A percentile compares a stretch with the other conserved stretches of the same genome.
Evolutionary conservation across 2,329 filamentous ascomycete species (phyloP).

Genomic region (Macrophomina tecta): DNA sequence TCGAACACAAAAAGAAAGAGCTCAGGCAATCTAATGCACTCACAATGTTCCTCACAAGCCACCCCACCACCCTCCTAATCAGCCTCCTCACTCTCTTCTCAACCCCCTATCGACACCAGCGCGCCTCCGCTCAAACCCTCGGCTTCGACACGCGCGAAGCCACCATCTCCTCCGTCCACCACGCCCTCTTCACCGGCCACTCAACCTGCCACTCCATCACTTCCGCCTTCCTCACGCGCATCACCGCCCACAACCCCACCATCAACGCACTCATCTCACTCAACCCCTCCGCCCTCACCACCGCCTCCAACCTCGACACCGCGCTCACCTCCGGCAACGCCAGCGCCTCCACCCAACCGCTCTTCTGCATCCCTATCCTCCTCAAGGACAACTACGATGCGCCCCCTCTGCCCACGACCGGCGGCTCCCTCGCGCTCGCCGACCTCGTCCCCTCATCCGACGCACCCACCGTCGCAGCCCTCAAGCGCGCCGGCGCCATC

Average conservation of each 20-base stretch:
- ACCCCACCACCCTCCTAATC: not conserved
- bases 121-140: slow-evolving; percentile 35
- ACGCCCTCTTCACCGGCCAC: slow-evolving; percentile 59
- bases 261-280: slow-evolving; percentile 65
- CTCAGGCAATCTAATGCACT: not conserved
- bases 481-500: slow-evolving; percentile 59
- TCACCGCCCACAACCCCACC: slow-evolving; percentile 61
- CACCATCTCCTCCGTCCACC: slow-evolving; percentile 63
- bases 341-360: slow-evolving; percentile 45
- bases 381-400: slow-evolving; percentile 71
- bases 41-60: not conserved
- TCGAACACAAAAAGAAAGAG: not conserved
- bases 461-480: slow-evolving; percentile 56
- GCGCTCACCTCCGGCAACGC: slow-evolving; percentile 55
- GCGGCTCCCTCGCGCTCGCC: slow-evolving; percentile 58
- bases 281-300: slow-evolving; percentile 55
- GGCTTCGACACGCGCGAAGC: slow-evolving; percentile 63
- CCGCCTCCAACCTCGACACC: slow-evolving; percentile 59
- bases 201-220: slow-evolving; percentile 63
- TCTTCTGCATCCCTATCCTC: slow-evolving; percentile 68
- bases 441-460: slow-evolving; percentile 56
- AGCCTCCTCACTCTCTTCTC: not conserved
- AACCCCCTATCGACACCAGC: not conserved
- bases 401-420: slow-evolving; percentile 62
- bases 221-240: slow-evolving; percentile 62